Base-by-base conservation (phyloP, 495 filamentous ascomycete species). In the Neurospora cerealis region DNA sequence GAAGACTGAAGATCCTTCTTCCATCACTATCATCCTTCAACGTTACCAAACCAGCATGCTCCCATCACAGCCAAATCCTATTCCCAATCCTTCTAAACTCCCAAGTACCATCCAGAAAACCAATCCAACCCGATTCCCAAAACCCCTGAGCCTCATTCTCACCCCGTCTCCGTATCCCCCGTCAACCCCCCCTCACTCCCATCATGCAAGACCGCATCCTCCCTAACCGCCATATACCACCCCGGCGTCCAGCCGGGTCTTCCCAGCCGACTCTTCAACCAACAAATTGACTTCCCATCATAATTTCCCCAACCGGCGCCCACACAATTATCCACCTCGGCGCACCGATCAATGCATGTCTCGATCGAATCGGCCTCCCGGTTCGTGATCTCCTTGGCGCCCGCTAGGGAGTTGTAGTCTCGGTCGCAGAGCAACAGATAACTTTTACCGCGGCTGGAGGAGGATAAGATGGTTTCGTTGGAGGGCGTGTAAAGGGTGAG, bases 181-280 rank as follows among this genome's bases (percentile, higher is more conserved):
- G 6, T 19, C 54, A 62, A 62, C 24, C 24, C 24, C 6, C 54
- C 28, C 28, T 62, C 54, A 17, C 13, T 62, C 13, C 54, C 54
- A 62, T 62, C 54, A 62, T 62, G 54, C 54, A 62, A 6, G 1
- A 62, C 54, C 28, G 54, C 54, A 70, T 73, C 41, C 69, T 88
- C 69, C 82, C 78, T 69, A 82, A 84, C 41, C 82, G 84, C 74
- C 80, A 81, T 87, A 84, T 87, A 72, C 87, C 85, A 73, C 73
- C 38, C 3, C 73, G 79, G 71, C 85, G 86, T 77, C 84, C 76
- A 38, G 78, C 84, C 77, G 83, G 84, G 74, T 86, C 81, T 15
- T 82, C 89, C 69, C 82, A 89, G 75, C 83, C 79, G 73, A 83
- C 84, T 83, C 87, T 91, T 81, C 83, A 89, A 9, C 83, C 81